Base-by-base conservation (phyloP, 495 filamentous ascomycete species). In the Neurospora sp. region DNA sequence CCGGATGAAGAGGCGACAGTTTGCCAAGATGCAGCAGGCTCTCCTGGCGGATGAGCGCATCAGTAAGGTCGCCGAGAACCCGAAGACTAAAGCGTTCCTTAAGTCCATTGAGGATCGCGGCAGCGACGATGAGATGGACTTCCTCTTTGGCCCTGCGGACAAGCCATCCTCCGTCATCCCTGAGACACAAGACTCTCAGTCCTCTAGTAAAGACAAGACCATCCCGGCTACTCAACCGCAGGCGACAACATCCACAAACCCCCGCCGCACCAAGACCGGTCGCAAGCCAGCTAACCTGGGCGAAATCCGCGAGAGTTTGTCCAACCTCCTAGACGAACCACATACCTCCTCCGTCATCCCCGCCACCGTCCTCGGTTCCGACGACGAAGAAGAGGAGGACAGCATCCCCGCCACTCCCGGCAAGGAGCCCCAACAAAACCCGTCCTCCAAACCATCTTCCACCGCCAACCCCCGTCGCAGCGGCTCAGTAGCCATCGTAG, bases 11-110 rank as follows among this genome's bases (percentile, higher is more conserved):
- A 90, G 95, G 62, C 85, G 90, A 72, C 92, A 98, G 76, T 95
- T 96, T 81, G 92, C 93, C 31, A 93, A 92, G 82, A 96, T 97
- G 92, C 91, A 93, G 69, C 93, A 92, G 78, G 92, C 93, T 18
- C 85, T 99, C 10, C 86, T 98, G 20, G 88, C 91, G n/a, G 94
- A 99, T 77, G 94, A 94, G 80, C 93, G 94, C 66, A 87, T 98
- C 73, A 93, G 90, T 75, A 93, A 94, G 78, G 91, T 99, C 71
- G 94, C 95, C 38, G 89, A 93, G 76, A 94, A 98, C 78, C 94
- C 94, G 14, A 94, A 94, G 80, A 94, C 93, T 77, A 84, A 89
- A 16, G 96, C 96, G 0, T 99, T 99, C 84, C 88, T 98, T 74
- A 88, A 87, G 72, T 91, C 93, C 10, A 91, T 99, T 70, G 94